A percentile compares a stretch with the other conserved stretches of the same genome.
phyloP scores from a whole-genome alignment of 257 asterid genomes.

The Przewalskia tangutica region DNA sequence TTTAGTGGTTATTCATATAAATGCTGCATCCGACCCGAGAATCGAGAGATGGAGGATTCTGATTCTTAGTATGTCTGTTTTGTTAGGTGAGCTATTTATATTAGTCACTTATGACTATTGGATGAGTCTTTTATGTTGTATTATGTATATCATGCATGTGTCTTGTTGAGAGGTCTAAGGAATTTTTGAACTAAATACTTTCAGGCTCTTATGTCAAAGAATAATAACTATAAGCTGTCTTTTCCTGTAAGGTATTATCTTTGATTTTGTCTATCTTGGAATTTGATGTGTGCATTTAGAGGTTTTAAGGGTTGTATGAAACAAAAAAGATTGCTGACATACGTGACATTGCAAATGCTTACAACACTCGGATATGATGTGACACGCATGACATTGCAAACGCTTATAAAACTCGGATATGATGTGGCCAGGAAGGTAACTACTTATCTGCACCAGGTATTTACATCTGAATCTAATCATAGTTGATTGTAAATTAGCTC shows the following conservation, averaged over 20 bases:
- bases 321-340: not conserved
- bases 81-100: not conserved
- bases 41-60: not conserved
- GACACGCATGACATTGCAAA: no score
- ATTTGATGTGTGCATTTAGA: not conserved
- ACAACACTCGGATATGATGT: no score
- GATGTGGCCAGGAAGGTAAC: not conserved
- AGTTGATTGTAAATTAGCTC: not conserved
- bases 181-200: not conserved
- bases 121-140: not conserved
- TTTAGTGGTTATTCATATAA: not conserved
- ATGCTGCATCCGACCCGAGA: not conserved
- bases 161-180: not conserved
- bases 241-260: not conserved
- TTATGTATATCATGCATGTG: not conserved
- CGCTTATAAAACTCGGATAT: not conserved
- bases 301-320: not conserved
- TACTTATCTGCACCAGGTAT: not conserved
- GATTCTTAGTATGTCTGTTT: not conserved
- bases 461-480: not conserved
- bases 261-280: not conserved
- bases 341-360: not conserved
- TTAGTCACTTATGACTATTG: no score
- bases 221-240: not conserved
- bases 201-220: not conserved